Evolutionary conservation across 306 rosid genomes (phyloP).

Genomic region (Psophocarpus tetragonolobus): DNA sequence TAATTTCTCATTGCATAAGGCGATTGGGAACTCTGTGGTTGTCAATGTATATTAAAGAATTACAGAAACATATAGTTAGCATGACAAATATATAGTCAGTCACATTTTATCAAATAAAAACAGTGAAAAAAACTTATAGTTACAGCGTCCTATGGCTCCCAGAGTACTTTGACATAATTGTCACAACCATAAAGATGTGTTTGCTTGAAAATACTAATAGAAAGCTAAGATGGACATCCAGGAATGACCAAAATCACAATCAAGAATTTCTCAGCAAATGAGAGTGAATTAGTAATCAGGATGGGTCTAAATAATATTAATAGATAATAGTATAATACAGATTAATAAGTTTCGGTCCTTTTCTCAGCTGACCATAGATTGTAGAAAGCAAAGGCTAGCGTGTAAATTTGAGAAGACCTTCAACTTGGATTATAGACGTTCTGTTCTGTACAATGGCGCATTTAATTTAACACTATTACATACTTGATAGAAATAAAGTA

Average conservation of each 20-base stretch:
- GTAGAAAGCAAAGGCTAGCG: background rate
- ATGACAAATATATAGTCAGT: background rate
- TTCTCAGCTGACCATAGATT: too few relatives aligned
- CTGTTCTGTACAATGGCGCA: background rate
- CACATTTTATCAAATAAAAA: background rate
- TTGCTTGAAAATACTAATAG: background rate
- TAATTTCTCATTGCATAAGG: background rate
- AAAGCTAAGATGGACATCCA: conserved; percentile 21
- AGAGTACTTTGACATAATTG: conserved; percentile 1
- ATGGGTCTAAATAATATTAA: conserved; percentile 2
- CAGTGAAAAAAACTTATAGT: background rate
- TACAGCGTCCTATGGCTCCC: background rate
- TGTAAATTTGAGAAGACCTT: background rate
- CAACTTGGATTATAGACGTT: background rate
- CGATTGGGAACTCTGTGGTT: background rate
- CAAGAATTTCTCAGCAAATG: conserved; percentile 3
- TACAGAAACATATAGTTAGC: background rate
- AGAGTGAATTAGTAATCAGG: background rate
- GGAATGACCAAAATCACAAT: background rate
- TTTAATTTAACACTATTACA: background rate
- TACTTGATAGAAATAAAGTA: conserved; percentile 23
- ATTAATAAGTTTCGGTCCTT: background rate
- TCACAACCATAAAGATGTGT: background rate
- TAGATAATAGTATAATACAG: background rate
- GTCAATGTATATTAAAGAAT: background rate